These are phyloP conservation scores for apple (Malus domestica) DNA, from an alignment of 306 rosid species.

Conservation along the genomic window ASM211411v1 NC_041794.1:32863001-32863500, in stretches of 20 bases:
- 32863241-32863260: not conserved
- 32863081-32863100: no score
- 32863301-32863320: not conserved
- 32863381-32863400: not conserved
- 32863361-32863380: not conserved
- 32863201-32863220: no score
- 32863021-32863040: no score
- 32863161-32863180: no score
- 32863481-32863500: not conserved
- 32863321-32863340: constrained; percentile 4
- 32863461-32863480: not conserved
- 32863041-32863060: no score
- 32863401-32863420: not conserved
- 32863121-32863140: no score
- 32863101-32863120: no score
- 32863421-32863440: not conserved
- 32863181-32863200: no score
- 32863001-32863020: no score
- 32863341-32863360: not conserved
- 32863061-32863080: no score
- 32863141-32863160: no score
- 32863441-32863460: constrained; percentile 1
- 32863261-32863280: not conserved
- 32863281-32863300: constrained; percentile 1
- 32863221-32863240: not conserved